Evolutionary conservation across 148 eudicot species (phyloP), one percentile per base, ranked within the genome.

Genomic region (Amaranthus cruentus): DNA sequence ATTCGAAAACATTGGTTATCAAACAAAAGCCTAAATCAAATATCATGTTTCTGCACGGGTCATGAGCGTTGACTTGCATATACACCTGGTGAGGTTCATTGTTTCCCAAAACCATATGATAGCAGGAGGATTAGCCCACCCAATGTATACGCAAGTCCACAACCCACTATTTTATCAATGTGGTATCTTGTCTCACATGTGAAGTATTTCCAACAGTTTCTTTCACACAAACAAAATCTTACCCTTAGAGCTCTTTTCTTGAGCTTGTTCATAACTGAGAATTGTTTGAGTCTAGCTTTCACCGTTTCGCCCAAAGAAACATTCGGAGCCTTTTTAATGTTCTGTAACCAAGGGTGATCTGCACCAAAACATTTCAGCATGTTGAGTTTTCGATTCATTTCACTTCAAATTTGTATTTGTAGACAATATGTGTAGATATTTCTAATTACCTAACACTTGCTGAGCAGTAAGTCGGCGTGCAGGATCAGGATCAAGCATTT

Each of bases 321-420:
- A 84, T 88, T 86, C 28, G 97, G 94, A 77, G 94, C 97, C 80
- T 79, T 85, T 78, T 85, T 86, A 6, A 83, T 84, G 68, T 89
- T 88, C 75, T 85, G 86, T 58, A 91, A 73, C 92, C 97, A 91
- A 61, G 97, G 89, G 84, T 91, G 97, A 74, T 91, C 97, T 91
- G 85, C 70, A 84, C 10, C 55, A 69, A 38, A 21, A 49, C 64
- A 18, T 5, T 5, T 28, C 38, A 28, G 38, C n/a, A 69, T 11
- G 14, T 71, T 2, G 66, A 2, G 62, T 18, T 47, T 47, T 72
- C 49, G 55, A 38, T 42, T 18, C 44, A 66, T 8, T 48, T 42
- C 49, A 50, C n/a, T 6, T 28, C 0, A 15, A 7, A 15, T 66
- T 15, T 28, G 38, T 28, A 28, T 66, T 5, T 62, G 15, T 18